phyloP scores from a whole-genome alignment of 2,329 filamentous ascomycete species.

The Paecilomyces niveus region DNA sequence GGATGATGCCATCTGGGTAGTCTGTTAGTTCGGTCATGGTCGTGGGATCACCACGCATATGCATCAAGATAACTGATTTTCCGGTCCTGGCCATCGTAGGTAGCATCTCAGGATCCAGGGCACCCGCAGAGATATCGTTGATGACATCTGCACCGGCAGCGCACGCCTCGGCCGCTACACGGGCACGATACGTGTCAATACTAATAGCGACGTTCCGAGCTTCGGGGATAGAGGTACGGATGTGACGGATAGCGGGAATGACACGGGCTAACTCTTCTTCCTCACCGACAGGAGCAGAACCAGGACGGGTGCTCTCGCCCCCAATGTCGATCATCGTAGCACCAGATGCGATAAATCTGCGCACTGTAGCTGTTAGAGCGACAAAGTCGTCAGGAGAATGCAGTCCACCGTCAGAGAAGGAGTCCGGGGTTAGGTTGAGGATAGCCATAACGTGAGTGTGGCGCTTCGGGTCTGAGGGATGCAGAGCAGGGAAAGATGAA shows the following conservation, averaged over 20 bases:
- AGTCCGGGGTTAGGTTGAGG: slow-evolving; percentile 90
- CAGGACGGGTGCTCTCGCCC: slow-evolving; percentile 84
- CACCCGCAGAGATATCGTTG: slow-evolving; percentile 86
- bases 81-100: slow-evolving; percentile 68
- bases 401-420: slow-evolving; percentile 83
- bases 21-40: slow-evolving; percentile 67
- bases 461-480: slow-evolving; percentile 48
- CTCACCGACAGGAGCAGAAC: slow-evolving; percentile 59
- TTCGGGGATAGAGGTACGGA: slow-evolving; percentile 58
- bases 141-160: slow-evolving; percentile 80
- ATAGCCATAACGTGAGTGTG: slow-evolving; percentile 85
- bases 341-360: slow-evolving; percentile 57
- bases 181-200: slow-evolving; percentile 85
- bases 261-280: slow-evolving; percentile 72
- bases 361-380: slow-evolving; percentile 52
- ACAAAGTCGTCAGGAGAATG: slow-evolving; percentile 45
- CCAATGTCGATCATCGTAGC: slow-evolving; percentile 86
- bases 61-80: slow-evolving; percentile 78
- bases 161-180: slow-evolving; percentile 70
- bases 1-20: slow-evolving; percentile 63
- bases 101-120: slow-evolving; percentile 75
- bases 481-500: slow-evolving; percentile 44
- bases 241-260: slow-evolving; percentile 67
- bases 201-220: slow-evolving; percentile 64
- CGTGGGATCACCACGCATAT: slow-evolving; percentile 81